Evolutionary conservation across 306 rosid species (phyloP).

Genomic region (Castanea mollissima): DNA sequence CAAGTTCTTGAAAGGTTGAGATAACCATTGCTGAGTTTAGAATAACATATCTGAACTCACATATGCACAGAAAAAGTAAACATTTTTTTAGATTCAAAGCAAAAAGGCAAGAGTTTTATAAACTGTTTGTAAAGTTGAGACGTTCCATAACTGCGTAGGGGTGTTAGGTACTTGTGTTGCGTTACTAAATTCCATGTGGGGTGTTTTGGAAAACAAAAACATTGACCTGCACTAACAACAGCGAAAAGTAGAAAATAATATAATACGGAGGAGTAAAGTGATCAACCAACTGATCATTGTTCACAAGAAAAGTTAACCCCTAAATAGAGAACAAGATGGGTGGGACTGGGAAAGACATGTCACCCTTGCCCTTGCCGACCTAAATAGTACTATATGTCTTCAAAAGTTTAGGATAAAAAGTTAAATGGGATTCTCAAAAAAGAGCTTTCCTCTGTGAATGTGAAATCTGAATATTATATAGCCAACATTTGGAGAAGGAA

Average conservation of each 20-base stretch:
- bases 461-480: too few relatives aligned
- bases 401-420: too few relatives aligned
- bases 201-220: neutral
- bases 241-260: neutral
- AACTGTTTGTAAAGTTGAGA: neutral
- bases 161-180: neutral
- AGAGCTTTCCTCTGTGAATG: too few relatives aligned
- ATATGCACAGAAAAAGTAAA: too few relatives aligned
- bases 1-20: too few relatives aligned
- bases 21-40: too few relatives aligned
- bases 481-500: too few relatives aligned
- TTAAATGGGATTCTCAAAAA: too few relatives aligned
- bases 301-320: neutral
- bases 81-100: too few relatives aligned
- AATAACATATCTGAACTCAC: too few relatives aligned
- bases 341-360: neutral
- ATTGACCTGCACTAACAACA: neutral
- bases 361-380: neutral
- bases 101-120: too few relatives aligned
- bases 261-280: neutral
- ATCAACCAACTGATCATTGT: neutral
- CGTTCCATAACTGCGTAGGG: neutral
- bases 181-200: neutral
- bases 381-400: too few relatives aligned
- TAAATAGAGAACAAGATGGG: neutral